Evolutionary conservation across 108 stramenopile genomes (phyloP).

Genomic region (Nitzschia putrida): DNA sequence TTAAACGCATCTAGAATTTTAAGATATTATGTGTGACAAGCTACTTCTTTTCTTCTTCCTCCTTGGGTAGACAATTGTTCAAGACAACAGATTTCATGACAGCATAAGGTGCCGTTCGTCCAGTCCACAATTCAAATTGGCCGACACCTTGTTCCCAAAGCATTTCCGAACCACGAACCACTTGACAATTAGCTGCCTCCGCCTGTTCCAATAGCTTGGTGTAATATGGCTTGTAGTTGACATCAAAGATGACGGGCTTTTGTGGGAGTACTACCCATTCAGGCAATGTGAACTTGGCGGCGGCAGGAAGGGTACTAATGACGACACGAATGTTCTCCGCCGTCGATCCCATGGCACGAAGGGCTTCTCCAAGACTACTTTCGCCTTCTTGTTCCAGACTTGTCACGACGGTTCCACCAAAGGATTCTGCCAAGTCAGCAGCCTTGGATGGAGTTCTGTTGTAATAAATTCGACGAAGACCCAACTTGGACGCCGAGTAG

Average conservation of each 20-base stretch:
- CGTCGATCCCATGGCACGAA: slow-evolving; percentile 22
- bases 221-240: slow-evolving; percentile 96
- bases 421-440: slow-evolving; percentile 79
- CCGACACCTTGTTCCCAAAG: slow-evolving; percentile 96
- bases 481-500: slow-evolving; percentile 80
- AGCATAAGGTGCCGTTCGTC: slow-evolving; percentile 80
- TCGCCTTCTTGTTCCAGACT: slow-evolving; percentile 54
- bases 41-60: neutral
- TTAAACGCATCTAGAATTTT: neutral
- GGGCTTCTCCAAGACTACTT: slow-evolving; percentile 37
- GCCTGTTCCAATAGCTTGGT: slow-evolving; percentile 90
- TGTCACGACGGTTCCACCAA: slow-evolving; percentile 81
- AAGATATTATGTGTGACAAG: neutral
- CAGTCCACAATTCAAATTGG: slow-evolving; percentile 96
- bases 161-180: slow-evolving; percentile 97
- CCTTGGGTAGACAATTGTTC: slow-evolving; percentile 74
- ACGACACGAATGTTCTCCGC: slow-evolving; percentile 63
- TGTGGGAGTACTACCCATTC: slow-evolving; percentile 59
- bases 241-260: slow-evolving; percentile 78
- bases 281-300: slow-evolving; percentile 87
- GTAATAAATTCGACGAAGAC: slow-evolving; percentile 85
- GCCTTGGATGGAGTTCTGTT: slow-evolving; percentile 94
- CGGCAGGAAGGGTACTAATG: slow-evolving; percentile 92
- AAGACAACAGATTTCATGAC: slow-evolving; percentile 89
- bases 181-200: slow-evolving; percentile 67